Conservation (phyloP, 805 yeast genomes). For the Candida schatavii region DNA sequence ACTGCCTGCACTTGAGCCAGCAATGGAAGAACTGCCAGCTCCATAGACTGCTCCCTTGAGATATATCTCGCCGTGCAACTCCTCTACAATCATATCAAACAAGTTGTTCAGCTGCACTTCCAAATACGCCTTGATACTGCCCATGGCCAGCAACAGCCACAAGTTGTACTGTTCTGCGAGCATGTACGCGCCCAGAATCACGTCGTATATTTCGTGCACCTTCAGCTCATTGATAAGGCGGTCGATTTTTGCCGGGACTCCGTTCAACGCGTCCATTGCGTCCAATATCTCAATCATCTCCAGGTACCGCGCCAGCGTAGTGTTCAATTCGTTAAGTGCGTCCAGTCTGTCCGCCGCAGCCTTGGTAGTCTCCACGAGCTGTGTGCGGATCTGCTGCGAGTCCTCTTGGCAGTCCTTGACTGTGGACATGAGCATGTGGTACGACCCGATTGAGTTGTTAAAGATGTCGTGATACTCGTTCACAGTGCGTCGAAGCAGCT, state of each 20-base stretch:
- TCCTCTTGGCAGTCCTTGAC: slow-evolving; percentile 65
- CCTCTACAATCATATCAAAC: slow-evolving; percentile 74
- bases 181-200: slow-evolving; percentile 43
- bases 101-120: slow-evolving; percentile 57
- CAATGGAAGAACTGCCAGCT: slow-evolving; percentile 7
- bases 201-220: slow-evolving; percentile 61
- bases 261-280: slow-evolving; percentile 58
- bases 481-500: slow-evolving; percentile 64
- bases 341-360: slow-evolving; percentile 56
- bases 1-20: slow-evolving; percentile 10
- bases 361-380: slow-evolving; percentile 46
- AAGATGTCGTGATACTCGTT: slow-evolving; percentile 81
- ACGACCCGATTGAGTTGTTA: slow-evolving; percentile 82
- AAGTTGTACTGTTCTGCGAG: slow-evolving; percentile 50
- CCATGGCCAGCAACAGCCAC: slow-evolving; percentile 57
- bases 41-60: slow-evolving; percentile 33
- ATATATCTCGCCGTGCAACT: slow-evolving; percentile 67
- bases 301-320: slow-evolving; percentile 56
- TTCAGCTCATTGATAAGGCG: slow-evolving; percentile 64
- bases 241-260: slow-evolving; percentile 64
- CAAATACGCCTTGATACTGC: slow-evolving; percentile 48
- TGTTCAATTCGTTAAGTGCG: slow-evolving; percentile 60
- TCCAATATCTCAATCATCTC: slow-evolving; percentile 71
- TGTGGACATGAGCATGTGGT: slow-evolving; percentile 63
- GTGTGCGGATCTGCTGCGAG: slow-evolving; percentile 45